Conservation (phyloP, 2,329 filamentous ascomycete species). For the Trichophyton rubrum region DNA sequence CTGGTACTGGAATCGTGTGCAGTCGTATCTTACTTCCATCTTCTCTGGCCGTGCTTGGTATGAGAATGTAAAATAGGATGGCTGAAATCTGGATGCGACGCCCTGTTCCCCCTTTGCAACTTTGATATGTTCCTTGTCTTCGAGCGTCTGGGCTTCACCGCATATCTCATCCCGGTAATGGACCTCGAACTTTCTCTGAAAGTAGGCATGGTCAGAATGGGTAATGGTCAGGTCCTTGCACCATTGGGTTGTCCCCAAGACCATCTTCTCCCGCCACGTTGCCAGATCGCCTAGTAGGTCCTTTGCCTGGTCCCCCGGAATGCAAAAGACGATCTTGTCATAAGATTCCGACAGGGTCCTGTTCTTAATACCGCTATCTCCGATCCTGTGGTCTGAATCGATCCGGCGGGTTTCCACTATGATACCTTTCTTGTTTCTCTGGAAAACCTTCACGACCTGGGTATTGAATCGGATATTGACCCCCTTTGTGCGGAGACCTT, state of each 20-base stretch:
- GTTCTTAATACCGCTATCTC: constrained; percentile 27
- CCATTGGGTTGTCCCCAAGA: constrained; percentile 59
- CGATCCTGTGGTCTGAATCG: constrained; percentile 8
- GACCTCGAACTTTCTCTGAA: constrained; percentile 46
- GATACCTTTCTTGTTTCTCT: constrained; percentile 41
- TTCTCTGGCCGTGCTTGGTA: constrained; percentile 43
- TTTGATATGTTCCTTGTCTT: constrained; percentile 34
- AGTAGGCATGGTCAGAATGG: constrained; percentile 46
- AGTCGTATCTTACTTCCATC: constrained; percentile 56
- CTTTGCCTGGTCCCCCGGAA: constrained; percentile 43
- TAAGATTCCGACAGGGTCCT: constrained; percentile 38
- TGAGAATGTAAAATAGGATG: constrained; percentile 50
- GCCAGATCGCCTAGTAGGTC: constrained; percentile 41
- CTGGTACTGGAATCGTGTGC: constrained; percentile 62
- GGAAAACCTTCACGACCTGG: constrained; percentile 39
- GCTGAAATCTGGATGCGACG: constrained; percentile 37
- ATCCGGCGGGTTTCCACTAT: constrained; percentile 27
- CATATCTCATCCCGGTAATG: constrained; percentile 41
- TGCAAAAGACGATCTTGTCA: constrained; percentile 48
- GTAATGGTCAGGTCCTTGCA: constrained; percentile 51
- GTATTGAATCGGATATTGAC: constrained; percentile 46
- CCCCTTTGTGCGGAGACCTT: constrained; percentile 39
- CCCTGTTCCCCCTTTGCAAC: constrained; percentile 35
- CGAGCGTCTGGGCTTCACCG: constrained; percentile 33
- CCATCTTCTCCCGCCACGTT: constrained; percentile 49